Conservation (phyloP, 805 yeast species). For the Peterozyma toletana region DNA sequence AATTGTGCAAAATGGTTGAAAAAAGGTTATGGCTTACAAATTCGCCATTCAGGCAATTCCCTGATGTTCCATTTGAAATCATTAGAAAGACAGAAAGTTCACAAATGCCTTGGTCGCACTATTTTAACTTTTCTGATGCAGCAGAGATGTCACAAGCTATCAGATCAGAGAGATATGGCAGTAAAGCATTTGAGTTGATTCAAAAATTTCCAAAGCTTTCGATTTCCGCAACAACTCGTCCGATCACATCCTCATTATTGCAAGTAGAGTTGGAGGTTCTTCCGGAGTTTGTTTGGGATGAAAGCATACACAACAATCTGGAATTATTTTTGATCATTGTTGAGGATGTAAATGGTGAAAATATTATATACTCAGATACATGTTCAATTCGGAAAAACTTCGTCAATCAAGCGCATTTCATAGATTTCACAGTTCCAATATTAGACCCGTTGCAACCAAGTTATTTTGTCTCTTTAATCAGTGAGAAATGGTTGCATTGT, state of each 20-base stretch:
- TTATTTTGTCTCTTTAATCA: conserved; percentile 62
- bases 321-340: conserved; percentile 67
- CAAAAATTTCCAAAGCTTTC: conserved; percentile 67
- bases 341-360: conserved; percentile 81
- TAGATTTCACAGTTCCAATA: conserved; percentile 62
- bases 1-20: conserved; percentile 75
- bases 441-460: conserved; percentile 58
- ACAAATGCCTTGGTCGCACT: conserved; percentile 75
- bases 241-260: conserved; percentile 65
- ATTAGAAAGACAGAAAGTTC: conserved; percentile 73
- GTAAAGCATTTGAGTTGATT: conserved; percentile 47
- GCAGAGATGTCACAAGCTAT: conserved; percentile 81
- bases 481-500: conserved; percentile 84
- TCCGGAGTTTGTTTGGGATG: conserved; percentile 80
- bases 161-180: conserved; percentile 62
- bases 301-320: conserved; percentile 47
- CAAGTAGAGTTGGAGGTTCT: conserved; percentile 57
- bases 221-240: conserved; percentile 58
- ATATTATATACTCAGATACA: conserved; percentile 50
- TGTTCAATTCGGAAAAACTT: conserved; percentile 44
- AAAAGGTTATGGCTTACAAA: conserved; percentile 76
- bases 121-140: conserved; percentile 55
- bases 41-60: conserved; percentile 83
- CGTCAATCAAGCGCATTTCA: conserved; percentile 42
- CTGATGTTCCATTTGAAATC: conserved; percentile 61